Evolutionary conservation across 257 asterid species (phyloP).

Genomic region (Eustoma russellianum): DNA sequence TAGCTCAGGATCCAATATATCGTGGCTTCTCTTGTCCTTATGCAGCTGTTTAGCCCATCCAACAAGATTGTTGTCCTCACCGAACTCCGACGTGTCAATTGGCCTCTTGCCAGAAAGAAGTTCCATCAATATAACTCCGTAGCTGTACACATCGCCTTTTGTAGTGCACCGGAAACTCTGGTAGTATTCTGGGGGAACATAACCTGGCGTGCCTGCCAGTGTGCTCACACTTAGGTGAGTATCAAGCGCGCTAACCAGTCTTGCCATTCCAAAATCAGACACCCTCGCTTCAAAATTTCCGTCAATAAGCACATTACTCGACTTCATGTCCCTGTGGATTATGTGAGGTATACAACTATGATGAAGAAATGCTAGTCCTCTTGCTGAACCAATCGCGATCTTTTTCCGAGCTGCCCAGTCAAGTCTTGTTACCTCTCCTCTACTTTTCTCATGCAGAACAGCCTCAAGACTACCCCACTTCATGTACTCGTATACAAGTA

Average conservation of each 20-base stretch:
- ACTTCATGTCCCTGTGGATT: constrained; percentile 95
- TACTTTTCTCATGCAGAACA: constrained; percentile 53
- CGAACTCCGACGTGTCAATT: constrained; percentile 62
- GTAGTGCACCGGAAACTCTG: constrained; percentile 95
- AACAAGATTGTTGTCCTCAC: constrained; percentile 84
- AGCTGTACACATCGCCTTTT: constrained; percentile 90
- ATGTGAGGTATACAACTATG: constrained; percentile 97
- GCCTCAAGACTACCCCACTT: constrained; percentile 83
- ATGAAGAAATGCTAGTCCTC: constrained; percentile 94
- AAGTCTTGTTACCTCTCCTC: constrained; percentile 26
- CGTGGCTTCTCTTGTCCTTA: constrained; percentile 44
- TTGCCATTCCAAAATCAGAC: constrained; percentile 97
- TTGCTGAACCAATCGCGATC: constrained; percentile 76
- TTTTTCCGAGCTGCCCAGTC: constrained; percentile 72
- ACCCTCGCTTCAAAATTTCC: constrained; percentile 79
- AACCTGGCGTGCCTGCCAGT: constrained; percentile 92
- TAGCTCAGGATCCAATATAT: constrained; percentile 57
- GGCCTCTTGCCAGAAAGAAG: constrained; percentile 88
- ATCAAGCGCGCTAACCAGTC: constrained; percentile 76
- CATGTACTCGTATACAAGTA: constrained; percentile 88
- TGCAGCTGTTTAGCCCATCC: constrained; percentile 93
- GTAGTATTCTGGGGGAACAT: constrained; percentile 94
- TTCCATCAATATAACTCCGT: constrained; percentile 84
- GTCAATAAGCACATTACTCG: constrained; percentile 85
- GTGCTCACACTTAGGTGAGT: constrained; percentile 91